phyloP scores from a whole-genome alignment of 257 asterid species.

The Lycium barbarum region DNA sequence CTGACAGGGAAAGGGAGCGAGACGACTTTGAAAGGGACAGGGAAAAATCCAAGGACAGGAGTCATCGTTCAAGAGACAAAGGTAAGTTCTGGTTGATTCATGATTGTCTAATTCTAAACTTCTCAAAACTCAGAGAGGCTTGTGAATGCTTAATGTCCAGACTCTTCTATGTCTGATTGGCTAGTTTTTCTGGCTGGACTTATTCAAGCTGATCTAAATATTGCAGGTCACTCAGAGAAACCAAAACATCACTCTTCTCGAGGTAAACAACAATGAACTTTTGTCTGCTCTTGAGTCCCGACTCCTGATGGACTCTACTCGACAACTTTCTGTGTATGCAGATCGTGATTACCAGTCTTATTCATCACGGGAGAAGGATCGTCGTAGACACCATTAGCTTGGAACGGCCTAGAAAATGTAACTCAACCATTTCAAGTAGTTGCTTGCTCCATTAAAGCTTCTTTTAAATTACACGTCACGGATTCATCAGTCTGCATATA shows the following conservation, averaged over 20 bases:
- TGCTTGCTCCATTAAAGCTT: neutral
- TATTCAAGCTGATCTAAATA: neutral
- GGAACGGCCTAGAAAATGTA: slow-evolving; percentile 20
- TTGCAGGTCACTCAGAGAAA: slow-evolving; percentile 70
- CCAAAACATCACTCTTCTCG: slow-evolving; percentile 75
- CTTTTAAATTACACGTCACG: neutral
- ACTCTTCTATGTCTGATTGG: neutral
- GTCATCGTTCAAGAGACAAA: slow-evolving; percentile 76
- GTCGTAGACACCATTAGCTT: slow-evolving; percentile 70
- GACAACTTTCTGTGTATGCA: slow-evolving; percentile 36
- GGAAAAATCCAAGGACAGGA: slow-evolving; percentile 71
- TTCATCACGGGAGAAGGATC: slow-evolving; percentile 75
- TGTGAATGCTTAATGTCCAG: neutral
- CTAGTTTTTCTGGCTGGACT: neutral
- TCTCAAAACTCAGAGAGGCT: neutral
- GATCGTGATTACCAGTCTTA: slow-evolving; percentile 76
- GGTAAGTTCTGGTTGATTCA: slow-evolving; percentile 56
- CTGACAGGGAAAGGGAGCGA: slow-evolving; percentile 71
- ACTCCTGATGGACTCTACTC: neutral
- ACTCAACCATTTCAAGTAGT: slow-evolving; percentile 9
- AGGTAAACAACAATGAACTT: slow-evolving; percentile 48
- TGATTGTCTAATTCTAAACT: slow-evolving; percentile 42
- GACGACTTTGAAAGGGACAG: slow-evolving; percentile 73
- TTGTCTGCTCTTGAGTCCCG: neutral
- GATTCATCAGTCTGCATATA: neutral